Conservation (phyloP, 1,139 yeast genomes). For the Geotrichum klebahnii region DNA sequence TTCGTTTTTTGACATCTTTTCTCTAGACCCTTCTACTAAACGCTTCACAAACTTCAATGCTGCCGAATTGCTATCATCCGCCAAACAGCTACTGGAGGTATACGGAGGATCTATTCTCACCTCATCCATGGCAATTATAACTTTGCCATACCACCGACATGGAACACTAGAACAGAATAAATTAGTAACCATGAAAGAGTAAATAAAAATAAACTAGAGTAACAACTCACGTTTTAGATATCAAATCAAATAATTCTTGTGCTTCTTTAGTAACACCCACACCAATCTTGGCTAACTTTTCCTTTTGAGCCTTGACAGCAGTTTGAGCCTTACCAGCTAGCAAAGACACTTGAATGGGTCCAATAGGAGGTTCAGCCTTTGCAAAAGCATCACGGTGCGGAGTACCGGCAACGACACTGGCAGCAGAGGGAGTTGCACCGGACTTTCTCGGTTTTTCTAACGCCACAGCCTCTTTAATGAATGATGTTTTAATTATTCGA, state of each 20-base stretch:
- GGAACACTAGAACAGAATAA: conserved; percentile 37
- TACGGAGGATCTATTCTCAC: conserved; percentile 52
- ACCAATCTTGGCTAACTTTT: conserved; percentile 35
- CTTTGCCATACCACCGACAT: conserved; percentile 47
- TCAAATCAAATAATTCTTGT: conserved; percentile 47
- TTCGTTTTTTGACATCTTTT: conserved; percentile 46
- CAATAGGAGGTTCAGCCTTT: conserved; percentile 31
- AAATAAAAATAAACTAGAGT: conserved; percentile 6
- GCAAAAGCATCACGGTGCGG: conserved; percentile 26
- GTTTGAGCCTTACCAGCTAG: conserved; percentile 30
- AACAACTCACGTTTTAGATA: conserved; percentile 42
- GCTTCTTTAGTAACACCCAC: conserved; percentile 47
- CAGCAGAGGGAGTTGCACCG: conserved; percentile 9
- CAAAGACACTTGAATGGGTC: conserved; percentile 32
- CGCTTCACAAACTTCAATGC: conserved; percentile 49
- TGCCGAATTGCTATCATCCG: conserved; percentile 39
- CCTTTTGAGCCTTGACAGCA: conserved; percentile 29
- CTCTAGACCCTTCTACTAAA: conserved; percentile 56
- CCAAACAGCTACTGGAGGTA: conserved; percentile 40
- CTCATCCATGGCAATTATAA: conserved; percentile 52
- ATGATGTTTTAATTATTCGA: conserved; percentile 55
- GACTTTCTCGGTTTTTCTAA: conserved; percentile 38
- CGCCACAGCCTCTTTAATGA: conserved; percentile 53
- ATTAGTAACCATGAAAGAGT: conserved; percentile 26
- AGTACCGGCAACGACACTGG: conserved; percentile 18